Evolutionary conservation across 1,284 basidiomycete genomes (phyloP), one percentile per base, ranked within the genome.

Genomic region (Ustilago trichophora): DNA sequence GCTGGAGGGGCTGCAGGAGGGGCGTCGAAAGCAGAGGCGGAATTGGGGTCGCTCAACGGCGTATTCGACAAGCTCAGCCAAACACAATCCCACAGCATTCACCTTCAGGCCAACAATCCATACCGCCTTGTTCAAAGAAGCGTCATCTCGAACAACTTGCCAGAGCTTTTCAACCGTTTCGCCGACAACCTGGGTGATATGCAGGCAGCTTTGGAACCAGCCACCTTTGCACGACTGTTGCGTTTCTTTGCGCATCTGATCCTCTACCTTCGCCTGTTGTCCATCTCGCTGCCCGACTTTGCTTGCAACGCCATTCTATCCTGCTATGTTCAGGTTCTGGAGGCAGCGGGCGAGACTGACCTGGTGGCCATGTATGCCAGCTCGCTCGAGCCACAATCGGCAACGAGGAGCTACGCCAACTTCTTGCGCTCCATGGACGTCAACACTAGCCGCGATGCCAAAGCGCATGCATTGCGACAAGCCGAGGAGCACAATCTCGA

Each of bases 221-320:
- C 58, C 6, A 54, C 53, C 0, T 76, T 75, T 45, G 79, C 78
- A 10, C 84, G 85, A 11, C 76, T 86, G 16, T 72, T 87, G 22
- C 91, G 94, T 21, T 98, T 99, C 85, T 97, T 96, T 78, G 89
- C 93, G 0, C 95, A 98, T 76, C 84, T 98, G n/a, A 92, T 92
- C 64, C 87, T 98, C 16, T 93, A 90, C 82, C 85, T 97, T 2
- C 89, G 90, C 51, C 87, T 93, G 81, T 89, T 97, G 36, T 88
- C 90, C 55, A 49, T 68, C 26, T 58, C 68, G 6, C 50, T 76
- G 33, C 64, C 72, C 6, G 67, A 88, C 11, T 87, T 91, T 0
- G 89, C 88, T 0, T 72, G 73, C 35, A 92, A 95, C 75, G 83
- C 87, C 21, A 92, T 98, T 49, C 83, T 98, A 27, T 90, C 94